These are phyloP conservation scores for Chlorencoelia australis DNA, from an alignment of 2,329 filamentous ascomycete genomes.

Conservation along the genomic window DNA sequence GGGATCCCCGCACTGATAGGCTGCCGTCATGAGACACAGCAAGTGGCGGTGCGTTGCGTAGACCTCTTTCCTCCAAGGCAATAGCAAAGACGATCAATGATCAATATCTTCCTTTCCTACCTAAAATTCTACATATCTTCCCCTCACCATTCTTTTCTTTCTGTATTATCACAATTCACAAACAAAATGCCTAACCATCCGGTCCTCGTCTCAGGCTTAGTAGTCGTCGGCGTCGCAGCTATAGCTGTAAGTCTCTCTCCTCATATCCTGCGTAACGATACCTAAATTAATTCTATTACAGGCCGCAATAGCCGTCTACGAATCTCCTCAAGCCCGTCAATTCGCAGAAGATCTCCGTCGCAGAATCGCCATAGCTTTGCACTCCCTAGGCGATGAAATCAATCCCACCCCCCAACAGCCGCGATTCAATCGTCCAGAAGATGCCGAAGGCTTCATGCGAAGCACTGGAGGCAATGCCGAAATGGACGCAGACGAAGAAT, in stretches of 20 bases:
- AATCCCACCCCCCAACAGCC: conserved; percentile 33
- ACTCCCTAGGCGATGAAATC: conserved; percentile 48
- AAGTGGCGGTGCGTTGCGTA: too few relatives aligned
- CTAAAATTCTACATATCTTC: too few relatives aligned
- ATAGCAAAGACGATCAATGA: too few relatives aligned
- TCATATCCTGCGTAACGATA: neutral
- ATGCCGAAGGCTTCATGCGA: conserved; percentile 52
- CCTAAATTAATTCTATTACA: conserved; percentile 10
- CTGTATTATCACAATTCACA: conserved; percentile 1
- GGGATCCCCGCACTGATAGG: too few relatives aligned
- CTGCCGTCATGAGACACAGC: too few relatives aligned
- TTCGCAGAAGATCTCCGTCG: conserved; percentile 51
- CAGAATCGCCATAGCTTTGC: conserved; percentile 49
- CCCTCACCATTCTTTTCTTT: too few relatives aligned
- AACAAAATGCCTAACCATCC: conserved; percentile 26
- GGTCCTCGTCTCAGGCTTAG: conserved; percentile 24
- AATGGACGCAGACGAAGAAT: conserved; percentile 54
- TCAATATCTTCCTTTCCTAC: too few relatives aligned
- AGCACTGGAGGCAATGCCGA: conserved; percentile 36
- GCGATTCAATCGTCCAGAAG: conserved; percentile 55
- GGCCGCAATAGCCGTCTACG: conserved; percentile 40
- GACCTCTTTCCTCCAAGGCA: too few relatives aligned
- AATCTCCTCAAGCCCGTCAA: conserved; percentile 52
- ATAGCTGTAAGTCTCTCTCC: conserved; percentile 22
- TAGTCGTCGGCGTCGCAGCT: conserved; percentile 25